Evolutionary conservation across 1,284 basidiomycete species (phyloP), one percentile per base, ranked within the genome.

Genomic region (Neolentinus lepideus): DNA sequence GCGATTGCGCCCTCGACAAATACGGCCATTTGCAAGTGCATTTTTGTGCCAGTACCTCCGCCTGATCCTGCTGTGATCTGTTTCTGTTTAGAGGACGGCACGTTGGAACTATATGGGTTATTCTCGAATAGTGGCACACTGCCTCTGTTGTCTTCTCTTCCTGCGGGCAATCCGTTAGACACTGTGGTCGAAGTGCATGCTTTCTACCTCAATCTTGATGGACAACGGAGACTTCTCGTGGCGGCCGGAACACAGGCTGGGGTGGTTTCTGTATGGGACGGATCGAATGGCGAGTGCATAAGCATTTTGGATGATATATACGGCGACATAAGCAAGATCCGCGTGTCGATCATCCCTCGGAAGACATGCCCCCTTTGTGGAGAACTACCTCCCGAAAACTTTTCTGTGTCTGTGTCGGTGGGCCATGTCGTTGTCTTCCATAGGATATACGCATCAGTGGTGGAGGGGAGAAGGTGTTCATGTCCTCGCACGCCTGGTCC

Each of bases 221-320:
- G 79, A 1, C 70, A 68, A 50, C 69, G 67, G 19, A 76, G 75
- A 21, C 66, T 81, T 16, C 73, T 91, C 60, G 66, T 91, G 16
- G 81, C 75, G 27, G 76, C 81, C 14, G 82, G 83, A 8, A 85
- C 87, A 1, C 77, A 81, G 45, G 77, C 79, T 0, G 90, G 89
- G 2, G 72, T 81, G 9, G 75, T 93, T 24, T 84, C 85, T 0
- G 64, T 92, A 12, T 90, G 85, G 87, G 85, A 90, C 63, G 77
- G 73, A 4, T 61, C 70, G 6, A 81, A 80, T 2, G 76, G 78
- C 3, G 81, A 84, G 56, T 81, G 81, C 59, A 76, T 91, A 31
- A 71, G 75, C 55, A 70, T 82, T 45, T 65, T 88, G 25, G 83
- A 85, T 53, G 81, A 84, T 27, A 69, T 73, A 0, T 78, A 79